These are phyloP conservation scores for Trypethelium eluteriae DNA, from an alignment of 495 filamentous ascomycete species.

Conservation along the genomic window DNA sequence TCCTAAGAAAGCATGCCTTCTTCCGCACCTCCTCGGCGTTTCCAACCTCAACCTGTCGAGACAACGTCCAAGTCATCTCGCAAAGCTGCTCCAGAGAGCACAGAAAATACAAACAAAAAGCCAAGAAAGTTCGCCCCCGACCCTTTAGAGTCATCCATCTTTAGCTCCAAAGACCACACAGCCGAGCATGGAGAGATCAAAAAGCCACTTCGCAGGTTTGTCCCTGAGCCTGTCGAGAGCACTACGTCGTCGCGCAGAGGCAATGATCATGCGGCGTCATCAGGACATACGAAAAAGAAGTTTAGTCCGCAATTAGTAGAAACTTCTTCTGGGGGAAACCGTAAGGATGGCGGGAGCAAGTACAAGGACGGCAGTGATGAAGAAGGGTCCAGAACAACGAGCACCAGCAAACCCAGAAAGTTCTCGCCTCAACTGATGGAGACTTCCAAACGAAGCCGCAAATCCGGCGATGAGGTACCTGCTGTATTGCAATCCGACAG, in stretches of 20 bases:
- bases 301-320: slow-evolving; percentile 62
- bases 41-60: slow-evolving; percentile 34
- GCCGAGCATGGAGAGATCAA: slow-evolving; percentile 35
- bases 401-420: slow-evolving; percentile 38
- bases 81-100: slow-evolving; percentile 14
- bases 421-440: slow-evolving; percentile 55
- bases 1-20: neutral
- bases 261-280: slow-evolving; percentile 19
- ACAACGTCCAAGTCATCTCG: slow-evolving; percentile 28
- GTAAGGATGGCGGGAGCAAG: slow-evolving; percentile 42
- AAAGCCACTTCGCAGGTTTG: slow-evolving; percentile 17
- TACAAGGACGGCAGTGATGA: slow-evolving; percentile 11
- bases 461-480: slow-evolving; percentile 30
- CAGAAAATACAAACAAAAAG: slow-evolving; percentile 15
- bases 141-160: slow-evolving; percentile 54
- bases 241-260: slow-evolving; percentile 9
- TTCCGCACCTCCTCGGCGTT: slow-evolving; percentile 19
- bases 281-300: slow-evolving; percentile 37
- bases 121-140: slow-evolving; percentile 48
- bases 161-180: slow-evolving; percentile 44
- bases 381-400: neutral
- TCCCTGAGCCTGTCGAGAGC: slow-evolving; percentile 26
- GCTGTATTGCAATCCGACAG: slow-evolving; percentile 32
- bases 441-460: slow-evolving; percentile 46
- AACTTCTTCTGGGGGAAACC: slow-evolving; percentile 53